Evolutionary conservation across 2,329 filamentous ascomycete genomes (phyloP).

Genomic region (Fusarium equiseti): DNA sequence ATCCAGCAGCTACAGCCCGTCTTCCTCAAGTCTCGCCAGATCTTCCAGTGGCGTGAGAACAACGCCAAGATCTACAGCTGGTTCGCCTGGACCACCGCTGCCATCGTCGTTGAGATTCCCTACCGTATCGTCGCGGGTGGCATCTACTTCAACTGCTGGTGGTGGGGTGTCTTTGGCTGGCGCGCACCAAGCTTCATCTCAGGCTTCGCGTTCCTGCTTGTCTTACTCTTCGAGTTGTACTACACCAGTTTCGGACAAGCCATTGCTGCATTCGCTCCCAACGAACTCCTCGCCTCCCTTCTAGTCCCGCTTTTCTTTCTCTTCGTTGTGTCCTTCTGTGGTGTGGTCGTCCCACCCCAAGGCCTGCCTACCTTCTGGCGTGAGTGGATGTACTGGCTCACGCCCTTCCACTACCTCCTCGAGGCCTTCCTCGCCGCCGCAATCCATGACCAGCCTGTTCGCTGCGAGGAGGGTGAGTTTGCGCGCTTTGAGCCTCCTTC

Average conservation of each 20-base stretch:
- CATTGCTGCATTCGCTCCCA: conserved; percentile 75
- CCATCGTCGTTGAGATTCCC: conserved; percentile 76
- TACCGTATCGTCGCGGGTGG: conserved; percentile 75
- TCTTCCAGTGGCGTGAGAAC: conserved; percentile 79
- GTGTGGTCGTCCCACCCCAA: conserved; percentile 73
- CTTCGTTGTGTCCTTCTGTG: conserved; percentile 77
- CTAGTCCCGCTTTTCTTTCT: conserved; percentile 78
- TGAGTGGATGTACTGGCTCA: conserved; percentile 74
- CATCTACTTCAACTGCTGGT: conserved; percentile 66
- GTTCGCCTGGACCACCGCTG: conserved; percentile 75
- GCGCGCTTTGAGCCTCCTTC: conserved; percentile 71
- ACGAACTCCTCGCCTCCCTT: conserved; percentile 73
- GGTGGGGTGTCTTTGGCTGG: conserved; percentile 63
- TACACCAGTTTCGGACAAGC: conserved; percentile 75
- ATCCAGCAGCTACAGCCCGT: conserved; percentile 83
- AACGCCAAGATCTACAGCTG: conserved; percentile 86
- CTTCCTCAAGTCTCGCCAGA: conserved; percentile 72
- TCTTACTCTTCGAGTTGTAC: conserved; percentile 75
- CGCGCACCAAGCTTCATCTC: conserved; percentile 65
- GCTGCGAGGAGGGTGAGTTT: conserved; percentile 67
- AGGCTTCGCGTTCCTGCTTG: conserved; percentile 72
- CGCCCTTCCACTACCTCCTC: conserved; percentile 76
- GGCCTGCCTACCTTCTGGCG: conserved; percentile 73
- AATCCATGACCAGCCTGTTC: conserved; percentile 66
- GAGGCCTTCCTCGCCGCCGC: conserved; percentile 70